These are phyloP conservation scores for Saraca asoca DNA, from an alignment of 331 rosid species.

Conservation along the genomic window DNA sequence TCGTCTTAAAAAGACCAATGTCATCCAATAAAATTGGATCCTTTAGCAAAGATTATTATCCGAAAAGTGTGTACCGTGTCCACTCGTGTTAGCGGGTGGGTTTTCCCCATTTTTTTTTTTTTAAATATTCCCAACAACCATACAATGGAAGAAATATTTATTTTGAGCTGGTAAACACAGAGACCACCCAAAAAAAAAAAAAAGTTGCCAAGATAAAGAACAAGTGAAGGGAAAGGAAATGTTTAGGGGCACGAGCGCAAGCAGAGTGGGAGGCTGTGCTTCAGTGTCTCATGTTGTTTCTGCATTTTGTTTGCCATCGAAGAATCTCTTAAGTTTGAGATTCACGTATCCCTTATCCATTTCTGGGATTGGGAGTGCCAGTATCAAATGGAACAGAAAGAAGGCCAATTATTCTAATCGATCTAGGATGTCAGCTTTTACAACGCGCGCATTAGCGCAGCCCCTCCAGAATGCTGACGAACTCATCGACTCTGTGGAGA, in stretches of 20 bases:
- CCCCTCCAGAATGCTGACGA: constrained; percentile 78
- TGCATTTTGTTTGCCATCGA: constrained; percentile 38
- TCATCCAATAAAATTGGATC: no score
- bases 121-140: no score
- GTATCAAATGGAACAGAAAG: constrained; percentile 45
- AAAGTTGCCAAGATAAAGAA: no score
- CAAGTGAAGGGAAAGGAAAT: constrained; percentile 44
- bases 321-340: constrained; percentile 29
- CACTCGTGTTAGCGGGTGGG: no score
- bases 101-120: no score
- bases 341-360: constrained; percentile 40
- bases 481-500: constrained; percentile 88
- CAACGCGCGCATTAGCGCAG: constrained; percentile 67
- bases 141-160: no score
- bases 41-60: no score
- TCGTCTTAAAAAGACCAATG: no score
- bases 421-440: constrained; percentile 54
- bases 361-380: constrained; percentile 1
- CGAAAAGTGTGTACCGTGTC: no score
- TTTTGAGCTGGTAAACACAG: neutral
- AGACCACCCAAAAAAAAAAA: no score
- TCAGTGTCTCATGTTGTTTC: constrained; percentile 32
- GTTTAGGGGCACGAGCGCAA: constrained; percentile 63
- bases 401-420: constrained; percentile 29
- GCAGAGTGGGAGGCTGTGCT: constrained; percentile 31